These are phyloP conservation scores for Trypanosoma cruzi DNA, from an alignment of 208 protist genomes.

Conservation along the genomic window DNA sequence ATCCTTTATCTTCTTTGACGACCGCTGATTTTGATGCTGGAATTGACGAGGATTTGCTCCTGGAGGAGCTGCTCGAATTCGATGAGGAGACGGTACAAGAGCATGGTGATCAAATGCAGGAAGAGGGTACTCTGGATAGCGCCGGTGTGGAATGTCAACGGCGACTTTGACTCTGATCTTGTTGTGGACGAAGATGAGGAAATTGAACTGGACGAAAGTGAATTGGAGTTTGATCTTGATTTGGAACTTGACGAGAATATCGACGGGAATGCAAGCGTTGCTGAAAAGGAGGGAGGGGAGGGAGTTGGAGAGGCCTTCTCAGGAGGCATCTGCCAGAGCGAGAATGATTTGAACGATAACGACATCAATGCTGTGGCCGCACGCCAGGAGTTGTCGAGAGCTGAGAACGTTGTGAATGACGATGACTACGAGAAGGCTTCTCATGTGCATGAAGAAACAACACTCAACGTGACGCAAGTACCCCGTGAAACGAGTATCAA, in stretches of 20 bases:
- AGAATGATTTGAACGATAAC: background rate
- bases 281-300: background rate
- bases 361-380: background rate
- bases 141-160: slow-evolving; percentile 5
- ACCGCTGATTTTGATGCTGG: background rate
- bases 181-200: slow-evolving; percentile 15
- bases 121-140: slow-evolving; percentile 2
- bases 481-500: background rate
- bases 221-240: background rate
- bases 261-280: background rate
- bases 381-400: background rate
- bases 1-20: background rate
- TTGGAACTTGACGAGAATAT: slow-evolving; percentile 2
- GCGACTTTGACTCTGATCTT: slow-evolving; percentile 23
- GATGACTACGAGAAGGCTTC: slow-evolving; percentile 4
- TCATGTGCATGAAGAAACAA: background rate
- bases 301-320: background rate
- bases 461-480: background rate
- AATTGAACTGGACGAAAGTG: slow-evolving; percentile 22
- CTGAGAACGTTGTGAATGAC: slow-evolving; percentile 1
- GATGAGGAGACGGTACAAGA: slow-evolving; percentile 28
- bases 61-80: slow-evolving; percentile 35
- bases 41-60: slow-evolving; percentile 24
- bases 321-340: slow-evolving; percentile 7
- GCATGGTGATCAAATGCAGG: slow-evolving; percentile 11